phyloP scores from a whole-genome alignment of 352 stramenopile species.

The Pythium coloratum region DNA sequence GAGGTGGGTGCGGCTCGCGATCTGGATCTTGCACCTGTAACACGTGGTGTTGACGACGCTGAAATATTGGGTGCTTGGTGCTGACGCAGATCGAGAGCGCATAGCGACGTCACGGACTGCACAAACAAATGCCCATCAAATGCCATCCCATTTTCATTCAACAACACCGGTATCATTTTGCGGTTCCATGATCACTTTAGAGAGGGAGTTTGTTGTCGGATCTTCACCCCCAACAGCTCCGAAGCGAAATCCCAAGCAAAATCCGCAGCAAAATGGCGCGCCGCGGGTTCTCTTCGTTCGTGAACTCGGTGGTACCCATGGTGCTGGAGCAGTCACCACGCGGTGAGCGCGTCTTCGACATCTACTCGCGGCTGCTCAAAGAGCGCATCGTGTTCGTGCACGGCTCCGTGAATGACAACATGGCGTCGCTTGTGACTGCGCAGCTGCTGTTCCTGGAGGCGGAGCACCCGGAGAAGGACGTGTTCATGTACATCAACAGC shows the following conservation, averaged over 20 bases:
- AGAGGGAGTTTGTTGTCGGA: neutral
- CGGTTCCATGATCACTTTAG: neutral
- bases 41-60: neutral
- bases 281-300: constrained; percentile 53
- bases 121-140: neutral
- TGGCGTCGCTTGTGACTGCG: constrained; percentile 81
- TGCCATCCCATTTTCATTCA: neutral
- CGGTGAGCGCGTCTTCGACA: constrained; percentile 97
- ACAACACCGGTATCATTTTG: neutral
- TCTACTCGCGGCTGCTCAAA: constrained; percentile 97
- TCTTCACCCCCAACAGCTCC: neutral
- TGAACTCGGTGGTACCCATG: constrained; percentile 89
- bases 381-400: constrained; percentile 98
- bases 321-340: constrained; percentile 92
- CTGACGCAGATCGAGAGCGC: constrained; percentile 3
- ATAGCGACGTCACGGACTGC: neutral
- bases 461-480: constrained; percentile 96
- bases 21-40: neutral
- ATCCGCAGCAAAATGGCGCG: constrained; percentile 28
- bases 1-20: constrained; percentile 29
- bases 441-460: constrained; percentile 95
- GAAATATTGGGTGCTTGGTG: neutral
- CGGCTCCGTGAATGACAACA: constrained; percentile 90
- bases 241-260: neutral
- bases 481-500: constrained; percentile 99